Base-by-base conservation (phyloP, 305 asterid species). In the Nicotiana rustica region DNA sequence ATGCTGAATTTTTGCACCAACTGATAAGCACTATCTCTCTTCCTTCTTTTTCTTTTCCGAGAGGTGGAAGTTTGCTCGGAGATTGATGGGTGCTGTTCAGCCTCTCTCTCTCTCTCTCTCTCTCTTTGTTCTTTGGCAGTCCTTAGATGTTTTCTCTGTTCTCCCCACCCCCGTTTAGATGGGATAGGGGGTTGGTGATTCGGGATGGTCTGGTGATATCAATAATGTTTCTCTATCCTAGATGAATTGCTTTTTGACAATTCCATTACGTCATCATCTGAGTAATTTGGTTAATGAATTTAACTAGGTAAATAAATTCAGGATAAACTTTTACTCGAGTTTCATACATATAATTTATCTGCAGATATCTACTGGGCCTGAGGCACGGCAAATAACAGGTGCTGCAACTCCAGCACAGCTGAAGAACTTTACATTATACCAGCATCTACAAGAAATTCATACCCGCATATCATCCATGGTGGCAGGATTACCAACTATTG, bases 311-410 rank as follows among this genome's bases (percentile, higher is more conserved):
- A 73, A 73, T 49, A 14, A 25, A 73, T 73, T 49, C 55, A 47
- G 41, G 18, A 7, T 73, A 19, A 19, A 52, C 44, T 25, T 73
- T 35, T 49, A 73, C 47, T 52, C 15, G 6, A 25, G 55, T 49
- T 29, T 81, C 47, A 79, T 41, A 66, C 52, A 80, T 67, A 67
- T 81, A 69, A 36, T 25, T 47, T 67, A 38, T 69, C 61, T 47
- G 15, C 95, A 94, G 99, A 94, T 96, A 88, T 92, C 97, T 56
- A 88, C 99, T 2, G 98, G 98, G 21, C 99, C 98, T 25, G 98
- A 96, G 89, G 97, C 98, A 62, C 95, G 98, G 75, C 99, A 96
- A 89, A 89, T 96, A 82, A 85, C 91, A 9, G 98, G 98, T 77
- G 95, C 93, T 21, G 99, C 98, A 66, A 93, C 97, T 78, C 88